These are phyloP conservation scores for Chrysanthemum makinoi DNA, from an alignment of 129 eudicot genomes.

Conservation along the genomic window DNA sequence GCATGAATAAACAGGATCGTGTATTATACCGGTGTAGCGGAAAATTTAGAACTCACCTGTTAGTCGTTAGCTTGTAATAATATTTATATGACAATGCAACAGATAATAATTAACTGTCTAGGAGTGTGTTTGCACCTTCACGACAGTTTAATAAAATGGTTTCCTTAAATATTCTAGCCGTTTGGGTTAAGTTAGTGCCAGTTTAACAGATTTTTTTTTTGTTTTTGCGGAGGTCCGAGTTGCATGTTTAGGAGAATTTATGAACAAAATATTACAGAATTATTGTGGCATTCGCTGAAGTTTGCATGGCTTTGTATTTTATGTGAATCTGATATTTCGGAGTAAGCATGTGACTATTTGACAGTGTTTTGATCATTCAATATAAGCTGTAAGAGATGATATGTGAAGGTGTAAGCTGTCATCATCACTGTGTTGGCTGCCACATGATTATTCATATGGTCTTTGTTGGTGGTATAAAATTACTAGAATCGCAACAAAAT, in stretches of 20 bases:
- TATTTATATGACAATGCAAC: constrained; percentile 14
- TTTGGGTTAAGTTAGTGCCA: background rate
- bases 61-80: background rate
- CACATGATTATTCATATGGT: constrained; percentile 6
- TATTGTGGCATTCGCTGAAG: constrained; percentile 17
- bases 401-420: constrained; percentile 19
- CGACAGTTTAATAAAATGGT: no score
- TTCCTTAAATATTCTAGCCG: no score
- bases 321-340: constrained; percentile 8
- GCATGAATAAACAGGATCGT: constrained; percentile 5
- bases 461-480: constrained; percentile 15
- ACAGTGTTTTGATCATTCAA: constrained; percentile 6
- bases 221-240: constrained; percentile 5
- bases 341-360: constrained; percentile 1
- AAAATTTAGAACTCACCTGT: constrained; percentile 16
- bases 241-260: background rate
- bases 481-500: constrained; percentile 15
- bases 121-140: background rate
- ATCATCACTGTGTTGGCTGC: constrained; percentile 12
- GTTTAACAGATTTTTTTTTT: constrained; percentile 4
- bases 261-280: background rate
- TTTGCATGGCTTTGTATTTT: constrained; percentile 18
- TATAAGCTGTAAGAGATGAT: constrained; percentile 15
- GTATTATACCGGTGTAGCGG: background rate
- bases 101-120: background rate